Percentiles rank a stretch among this genome's conserved stretches.
Conservation (phyloP, 2,329 filamentous ascomycete genomes). For the Talaromyces sp. region DNA sequence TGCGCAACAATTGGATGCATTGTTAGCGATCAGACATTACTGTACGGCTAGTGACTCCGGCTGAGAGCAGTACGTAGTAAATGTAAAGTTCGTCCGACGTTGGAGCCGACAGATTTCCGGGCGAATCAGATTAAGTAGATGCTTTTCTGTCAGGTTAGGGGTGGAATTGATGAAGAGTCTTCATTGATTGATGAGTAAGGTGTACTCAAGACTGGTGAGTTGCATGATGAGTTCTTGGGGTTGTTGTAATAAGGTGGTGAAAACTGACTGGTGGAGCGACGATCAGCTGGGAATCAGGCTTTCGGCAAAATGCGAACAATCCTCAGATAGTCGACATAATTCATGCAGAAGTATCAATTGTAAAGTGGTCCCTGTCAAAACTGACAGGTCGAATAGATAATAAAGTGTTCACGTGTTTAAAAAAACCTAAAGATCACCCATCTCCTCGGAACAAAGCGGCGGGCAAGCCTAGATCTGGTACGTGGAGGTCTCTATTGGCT, state of each 20-base stretch:
- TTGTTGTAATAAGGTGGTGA: neutral
- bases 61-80: neutral
- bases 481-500: neutral
- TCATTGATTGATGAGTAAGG: neutral
- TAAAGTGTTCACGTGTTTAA: neutral
- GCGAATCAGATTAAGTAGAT: neutral
- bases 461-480: neutral
- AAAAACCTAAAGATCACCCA: neutral
- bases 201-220: neutral
- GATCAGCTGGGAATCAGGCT: neutral
- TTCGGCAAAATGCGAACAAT: neutral
- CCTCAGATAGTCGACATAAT: neutral
- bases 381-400: neutral
- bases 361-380: neutral
- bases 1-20: neutral
- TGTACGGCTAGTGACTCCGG: neutral
- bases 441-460: neutral
- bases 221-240: neutral
- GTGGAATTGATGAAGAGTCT: neutral
- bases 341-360: neutral
- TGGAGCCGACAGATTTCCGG: neutral
- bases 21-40: neutral
- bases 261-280: neutral
- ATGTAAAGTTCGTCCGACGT: neutral
- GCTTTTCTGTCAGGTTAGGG: neutral